These are phyloP conservation scores for Geotrichum candidum DNA, from an alignment of 1,139 yeast species.

Conservation along the genomic window DNA sequence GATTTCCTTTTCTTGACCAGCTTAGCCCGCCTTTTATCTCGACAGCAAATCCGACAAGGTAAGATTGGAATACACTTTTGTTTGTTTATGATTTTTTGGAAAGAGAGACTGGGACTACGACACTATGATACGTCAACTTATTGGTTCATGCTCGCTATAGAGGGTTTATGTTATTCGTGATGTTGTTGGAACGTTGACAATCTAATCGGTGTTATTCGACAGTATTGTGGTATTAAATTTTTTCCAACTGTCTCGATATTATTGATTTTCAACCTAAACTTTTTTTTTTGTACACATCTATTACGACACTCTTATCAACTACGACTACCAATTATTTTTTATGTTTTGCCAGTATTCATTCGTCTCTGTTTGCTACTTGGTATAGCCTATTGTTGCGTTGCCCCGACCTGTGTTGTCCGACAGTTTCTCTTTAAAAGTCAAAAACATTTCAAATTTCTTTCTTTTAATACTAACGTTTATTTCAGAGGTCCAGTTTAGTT, in stretches of 20 bases:
- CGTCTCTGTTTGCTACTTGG: too few relatives aligned
- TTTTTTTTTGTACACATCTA: background rate
- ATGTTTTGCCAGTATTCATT: background rate
- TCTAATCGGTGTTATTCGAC: background rate
- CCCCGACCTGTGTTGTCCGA: background rate
- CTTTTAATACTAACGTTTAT: slow-evolving; percentile 1
- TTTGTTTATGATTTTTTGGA: background rate
- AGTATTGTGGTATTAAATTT: background rate
- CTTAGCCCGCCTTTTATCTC: slow-evolving; percentile 16
- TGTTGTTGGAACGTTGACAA: background rate
- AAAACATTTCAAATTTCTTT: too few relatives aligned
- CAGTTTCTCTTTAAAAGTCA: background rate
- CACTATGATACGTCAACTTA: background rate
- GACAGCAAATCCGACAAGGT: slow-evolving; percentile 18
- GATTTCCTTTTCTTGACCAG: slow-evolving; percentile 12
- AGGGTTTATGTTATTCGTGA: background rate
- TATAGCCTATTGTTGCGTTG: too few relatives aligned
- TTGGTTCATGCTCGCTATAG: background rate
- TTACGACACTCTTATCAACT: background rate
- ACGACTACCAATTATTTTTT: background rate
- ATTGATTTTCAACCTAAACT: too few relatives aligned
- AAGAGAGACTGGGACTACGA: background rate
- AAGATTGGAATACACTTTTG: background rate
- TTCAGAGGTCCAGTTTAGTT: slow-evolving; percentile 19
- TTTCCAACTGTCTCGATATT: background rate